Conservation (phyloP, 495 filamentous ascomycete genomes). For the Penicillium mononematosum region DNA sequence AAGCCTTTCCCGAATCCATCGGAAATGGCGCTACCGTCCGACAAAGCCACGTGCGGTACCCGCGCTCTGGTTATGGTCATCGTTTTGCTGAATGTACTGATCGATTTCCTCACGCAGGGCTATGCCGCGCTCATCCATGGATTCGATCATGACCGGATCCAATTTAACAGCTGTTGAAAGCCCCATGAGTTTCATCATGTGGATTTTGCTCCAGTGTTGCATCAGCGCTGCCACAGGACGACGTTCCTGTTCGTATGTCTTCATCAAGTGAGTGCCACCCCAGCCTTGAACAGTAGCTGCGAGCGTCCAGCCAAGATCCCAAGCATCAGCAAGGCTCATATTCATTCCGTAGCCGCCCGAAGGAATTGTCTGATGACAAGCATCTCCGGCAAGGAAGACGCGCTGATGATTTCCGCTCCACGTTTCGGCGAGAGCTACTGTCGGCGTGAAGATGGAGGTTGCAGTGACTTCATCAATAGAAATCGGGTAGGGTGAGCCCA, state of each 20-base stretch:
- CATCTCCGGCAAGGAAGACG: conserved; percentile 65
- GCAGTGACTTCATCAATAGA: conserved; percentile 24
- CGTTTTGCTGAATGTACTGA: conserved; percentile 10
- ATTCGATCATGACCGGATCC: conserved; percentile 11
- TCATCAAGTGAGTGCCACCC: conserved; percentile 17
- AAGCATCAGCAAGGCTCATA: conserved; percentile 53
- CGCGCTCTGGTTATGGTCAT: conserved; percentile 19
- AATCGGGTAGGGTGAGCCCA: conserved; percentile 14
- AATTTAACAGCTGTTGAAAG: conserved; percentile 1
- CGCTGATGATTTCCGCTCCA: conserved; percentile 27
- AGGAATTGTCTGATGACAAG: conserved; percentile 59
- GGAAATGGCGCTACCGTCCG: conserved; percentile 21
- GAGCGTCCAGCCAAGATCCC: conserved; percentile 35
- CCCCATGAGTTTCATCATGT: conserved; percentile 4
- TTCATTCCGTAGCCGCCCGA: conserved; percentile 80
- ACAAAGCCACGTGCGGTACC: conserved; percentile 30
- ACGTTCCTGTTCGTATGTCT: conserved; percentile 30
- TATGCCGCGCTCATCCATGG: neutral
- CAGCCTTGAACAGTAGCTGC: conserved; percentile 23
- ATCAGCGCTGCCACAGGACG: conserved; percentile 16
- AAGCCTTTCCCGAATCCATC: conserved; percentile 26
- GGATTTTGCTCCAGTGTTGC: conserved; percentile 8
- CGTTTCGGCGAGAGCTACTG: conserved; percentile 19
- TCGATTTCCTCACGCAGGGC: conserved; percentile 4
- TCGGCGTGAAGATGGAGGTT: conserved; percentile 21